Conservation (phyloP, 768 basidiomycete genomes). For the Hygrocybe punicea region DNA sequence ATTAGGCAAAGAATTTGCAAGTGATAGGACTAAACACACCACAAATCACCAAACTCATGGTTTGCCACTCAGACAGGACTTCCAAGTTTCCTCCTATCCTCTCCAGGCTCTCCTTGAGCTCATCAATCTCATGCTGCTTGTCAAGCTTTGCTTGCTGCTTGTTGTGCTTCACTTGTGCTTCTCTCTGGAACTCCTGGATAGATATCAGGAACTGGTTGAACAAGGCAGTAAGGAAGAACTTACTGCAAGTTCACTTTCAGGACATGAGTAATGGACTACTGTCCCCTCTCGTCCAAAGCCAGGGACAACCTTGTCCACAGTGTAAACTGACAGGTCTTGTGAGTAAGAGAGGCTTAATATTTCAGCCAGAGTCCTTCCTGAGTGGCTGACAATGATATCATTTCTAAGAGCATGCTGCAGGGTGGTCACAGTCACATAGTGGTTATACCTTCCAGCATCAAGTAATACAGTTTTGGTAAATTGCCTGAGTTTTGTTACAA, state of each 20-base stretch:
- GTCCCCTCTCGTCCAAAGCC: not conserved
- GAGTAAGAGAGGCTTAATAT: not conserved
- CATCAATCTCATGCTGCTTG: not conserved
- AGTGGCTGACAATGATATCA: not conserved
- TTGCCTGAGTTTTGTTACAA: not conserved
- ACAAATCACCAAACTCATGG: not conserved
- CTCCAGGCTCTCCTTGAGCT: not conserved
- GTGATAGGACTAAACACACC: not conserved
- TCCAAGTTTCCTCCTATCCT: not conserved
- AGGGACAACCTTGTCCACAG: not conserved
- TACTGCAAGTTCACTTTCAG: not conserved
- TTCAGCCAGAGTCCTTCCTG: not conserved
- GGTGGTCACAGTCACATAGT: not conserved
- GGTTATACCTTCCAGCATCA: not conserved
- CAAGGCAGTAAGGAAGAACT: not conserved
- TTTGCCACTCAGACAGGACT: not conserved
- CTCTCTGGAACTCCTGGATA: not conserved
- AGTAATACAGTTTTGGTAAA: not conserved
- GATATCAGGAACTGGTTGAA: not conserved
- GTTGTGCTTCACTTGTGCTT: not conserved
- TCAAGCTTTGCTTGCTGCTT: not conserved
- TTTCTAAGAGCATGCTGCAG: not conserved
- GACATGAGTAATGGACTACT: not conserved
- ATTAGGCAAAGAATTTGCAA: not conserved
- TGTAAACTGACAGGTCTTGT: not conserved